These are phyloP conservation scores for Lasiodiplodia theobromae DNA, from an alignment of 2,329 filamentous ascomycete genomes.

Conservation along the genomic window DNA sequence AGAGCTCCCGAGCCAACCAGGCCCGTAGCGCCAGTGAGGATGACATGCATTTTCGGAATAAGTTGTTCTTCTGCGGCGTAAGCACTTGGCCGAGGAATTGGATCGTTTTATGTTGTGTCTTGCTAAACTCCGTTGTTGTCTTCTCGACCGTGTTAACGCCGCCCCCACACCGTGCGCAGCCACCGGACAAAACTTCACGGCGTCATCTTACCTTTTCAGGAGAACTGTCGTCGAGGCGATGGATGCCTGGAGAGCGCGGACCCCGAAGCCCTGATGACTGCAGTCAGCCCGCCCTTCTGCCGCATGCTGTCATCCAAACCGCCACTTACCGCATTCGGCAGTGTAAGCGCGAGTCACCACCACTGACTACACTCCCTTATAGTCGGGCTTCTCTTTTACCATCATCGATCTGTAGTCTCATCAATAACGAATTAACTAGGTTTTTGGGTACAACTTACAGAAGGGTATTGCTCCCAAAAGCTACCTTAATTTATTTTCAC, in stretches of 20 bases:
- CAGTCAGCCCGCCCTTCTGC: not conserved
- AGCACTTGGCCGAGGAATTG: not conserved
- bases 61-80: too few species aligned
- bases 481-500: too few species aligned
- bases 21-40: conserved; percentile 55
- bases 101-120: not conserved
- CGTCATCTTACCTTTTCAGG: not conserved
- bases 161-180: not conserved
- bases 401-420: too few species aligned
- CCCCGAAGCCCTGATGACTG: not conserved
- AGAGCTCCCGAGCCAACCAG: conserved; percentile 50
- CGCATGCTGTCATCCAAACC: too few species aligned
- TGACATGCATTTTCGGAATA: conserved; percentile 46
- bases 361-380: not conserved
- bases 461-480: too few species aligned
- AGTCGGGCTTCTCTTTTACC: too few species aligned
- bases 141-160: conserved; percentile 5
- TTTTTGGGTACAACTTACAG: too few species aligned
- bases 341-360: not conserved
- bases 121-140: not conserved
- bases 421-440: too few species aligned
- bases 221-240: not conserved
- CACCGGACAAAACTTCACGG: conserved; percentile 1
- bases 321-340: not conserved
- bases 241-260: not conserved